Evolutionary conservation across 768 basidiomycete genomes (phyloP), one percentile per base, ranked within the genome.

Genomic region (Suillus spraguei): DNA sequence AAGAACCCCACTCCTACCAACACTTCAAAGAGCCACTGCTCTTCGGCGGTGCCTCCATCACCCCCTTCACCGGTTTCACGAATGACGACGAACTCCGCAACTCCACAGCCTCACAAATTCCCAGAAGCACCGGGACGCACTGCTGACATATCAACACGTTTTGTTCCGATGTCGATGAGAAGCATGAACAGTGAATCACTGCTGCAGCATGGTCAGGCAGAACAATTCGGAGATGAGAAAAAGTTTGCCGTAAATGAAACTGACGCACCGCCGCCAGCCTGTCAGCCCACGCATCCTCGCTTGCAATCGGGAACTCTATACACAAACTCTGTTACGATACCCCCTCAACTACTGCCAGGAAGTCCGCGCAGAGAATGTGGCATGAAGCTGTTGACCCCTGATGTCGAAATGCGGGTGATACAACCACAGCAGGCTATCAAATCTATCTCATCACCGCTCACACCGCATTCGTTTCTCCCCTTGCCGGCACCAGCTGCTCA

Each of bases 141-240:
- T 58, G 56, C 56, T 58, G 56, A 58, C 56, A 39, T 41, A 58
- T 41, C 56, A 58, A 41, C 39, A 58, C 56, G 56, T 28, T 58
- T 39, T 41, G 38, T 38, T 58, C 38, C 56, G 39, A 16, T 28
- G 24, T 41, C 17, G 38, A 41, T 41, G 56, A 58, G 39, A 41
- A 58, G 17, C 38, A 11, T 28, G 20, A 58, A 41, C 14, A 39
- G 24, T 58, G 56, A 41, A 38, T 41, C 39, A 38, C 28, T 41
- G 41, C 28, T 39, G 28, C 56, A 28, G 17, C 56, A 32, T 42
- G 39, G 56, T n/a, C 56, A 42, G 14, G 24, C 56, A 58, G 56
- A 20, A 28, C 56, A 39, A 41, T 41, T 42, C 56, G 56, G 56
- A 58, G 39, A 58, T 58, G 56, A 58, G 56, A 41, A 58, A 58